Percentiles rank a stretch among this genome's conserved stretches.
Conservation (phyloP, 305 asterid genomes). For the Euphrasia arctica region DNA sequence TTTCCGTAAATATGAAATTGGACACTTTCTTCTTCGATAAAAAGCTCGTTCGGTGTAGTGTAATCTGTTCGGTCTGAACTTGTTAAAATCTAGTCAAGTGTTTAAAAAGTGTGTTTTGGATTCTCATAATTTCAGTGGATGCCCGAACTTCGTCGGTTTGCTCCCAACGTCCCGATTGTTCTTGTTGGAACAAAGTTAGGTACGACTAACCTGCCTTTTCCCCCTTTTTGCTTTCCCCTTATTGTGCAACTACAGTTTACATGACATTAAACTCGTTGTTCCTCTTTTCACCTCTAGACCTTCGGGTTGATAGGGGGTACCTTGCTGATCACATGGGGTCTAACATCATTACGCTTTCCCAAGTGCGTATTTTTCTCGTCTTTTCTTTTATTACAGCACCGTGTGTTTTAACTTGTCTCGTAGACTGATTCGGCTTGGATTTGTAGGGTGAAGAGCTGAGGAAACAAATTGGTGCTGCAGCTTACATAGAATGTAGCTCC, state of each 20-base stretch:
- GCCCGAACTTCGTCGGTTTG: constrained; percentile 84
- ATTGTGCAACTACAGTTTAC: not conserved
- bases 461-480: constrained; percentile 94
- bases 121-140: constrained; percentile 67
- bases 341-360: constrained; percentile 65
- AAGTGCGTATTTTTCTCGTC: constrained; percentile 38
- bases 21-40: constrained; percentile 17
- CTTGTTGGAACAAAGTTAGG: constrained; percentile 96
- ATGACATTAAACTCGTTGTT: constrained; percentile 4
- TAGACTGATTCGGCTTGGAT: not conserved
- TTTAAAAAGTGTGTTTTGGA: not conserved
- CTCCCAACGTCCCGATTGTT: constrained; percentile 72
- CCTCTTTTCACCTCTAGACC: constrained; percentile 39
- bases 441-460: constrained; percentile 92
- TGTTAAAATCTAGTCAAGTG: not conserved
- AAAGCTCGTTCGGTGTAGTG: not conserved
- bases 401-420: not conserved
- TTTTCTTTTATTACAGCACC: not conserved
- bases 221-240: too few species aligned
- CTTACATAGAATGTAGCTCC: constrained; percentile 96
- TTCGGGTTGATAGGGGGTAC: constrained; percentile 71
- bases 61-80: too few species aligned
- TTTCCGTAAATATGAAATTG: not conserved
- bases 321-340: constrained; percentile 73
- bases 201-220: constrained; percentile 19